Evolutionary conservation across 179 eudicot species (phyloP), one percentile per base, ranked within the genome.

Genomic region (Carnegiea gigantea): DNA sequence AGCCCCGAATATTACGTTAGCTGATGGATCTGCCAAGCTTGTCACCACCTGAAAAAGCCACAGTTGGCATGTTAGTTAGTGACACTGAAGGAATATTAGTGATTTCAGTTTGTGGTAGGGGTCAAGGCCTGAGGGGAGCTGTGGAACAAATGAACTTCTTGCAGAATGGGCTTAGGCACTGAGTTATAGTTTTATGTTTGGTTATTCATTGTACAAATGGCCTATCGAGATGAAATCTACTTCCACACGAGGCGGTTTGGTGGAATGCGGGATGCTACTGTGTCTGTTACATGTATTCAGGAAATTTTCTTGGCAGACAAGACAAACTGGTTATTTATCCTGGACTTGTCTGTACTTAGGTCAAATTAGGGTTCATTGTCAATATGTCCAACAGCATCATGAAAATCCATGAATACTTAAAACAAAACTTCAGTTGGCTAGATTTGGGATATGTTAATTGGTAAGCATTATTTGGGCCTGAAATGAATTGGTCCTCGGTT

Each of bases 1-100:
- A 46, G 99, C 99, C 43, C 99, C 99, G 79, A 96, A 96, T 88
- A 96, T 96, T 64, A 96, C 95, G 87, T 96, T 96, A 1, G 99
- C 99, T 2, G 98, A 89, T 60, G 99, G 99, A 85, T 96, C 99
- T 28, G 99, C 99, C 88, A 96, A 83, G 83, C 98, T 95, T 51
- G 99, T 96, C 5, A 94, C 97, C 60, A 95, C 96, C 99, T 94
- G 91, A 59, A 38, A 82, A 26, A 9, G 38, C 5, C 38, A 70
- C 44, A 70, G 12, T 26, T 67, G 38, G 8, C 68, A 57, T 18
- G 7, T 6, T 1, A 54, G 43, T 38, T 40, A 40, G 8, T 40
- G 44, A 40, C 0, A 40, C 44, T 5, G 9, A 33, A 33, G 36
- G 36, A 33, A 33, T 33, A 33, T 33, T 33, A 33, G 36, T 33